Percentiles rank a stretch among this genome's conserved stretches.
Conservation (phyloP, 228 moss, liverwort and hornwort species). For the Sphagnum magellanicum region DNA sequence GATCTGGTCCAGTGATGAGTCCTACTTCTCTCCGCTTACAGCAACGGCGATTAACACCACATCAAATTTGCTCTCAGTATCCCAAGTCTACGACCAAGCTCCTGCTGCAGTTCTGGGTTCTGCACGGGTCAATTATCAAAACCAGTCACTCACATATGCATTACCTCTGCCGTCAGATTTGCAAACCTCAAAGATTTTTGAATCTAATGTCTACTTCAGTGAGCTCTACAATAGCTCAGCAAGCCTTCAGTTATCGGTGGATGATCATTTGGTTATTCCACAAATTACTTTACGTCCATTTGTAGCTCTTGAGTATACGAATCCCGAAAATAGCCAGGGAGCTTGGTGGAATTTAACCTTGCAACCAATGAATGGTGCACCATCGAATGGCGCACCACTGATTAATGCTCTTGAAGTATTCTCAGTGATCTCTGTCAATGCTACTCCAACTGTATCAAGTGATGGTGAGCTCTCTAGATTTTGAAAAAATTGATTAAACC, state of each 20-base stretch:
- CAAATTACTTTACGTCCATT: too few species aligned
- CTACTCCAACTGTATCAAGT: conserved; percentile 4
- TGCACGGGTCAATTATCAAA: conserved; percentile 48
- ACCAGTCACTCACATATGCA: conserved; percentile 42
- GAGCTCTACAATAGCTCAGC: conserved; percentile 39
- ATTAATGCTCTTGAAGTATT: conserved; percentile 50
- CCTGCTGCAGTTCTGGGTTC: conserved; percentile 53
- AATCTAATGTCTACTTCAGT: conserved; percentile 35
- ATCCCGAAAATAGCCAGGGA: too few species aligned
- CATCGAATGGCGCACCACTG: conserved; percentile 36
- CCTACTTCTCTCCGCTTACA: conserved; percentile 21
- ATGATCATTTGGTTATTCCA: conserved; percentile 5
- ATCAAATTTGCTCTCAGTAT: conserved; percentile 30
- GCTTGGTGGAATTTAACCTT: conserved; percentile 55
- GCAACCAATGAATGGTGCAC: conserved; percentile 34
- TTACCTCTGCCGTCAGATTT: conserved; percentile 33
- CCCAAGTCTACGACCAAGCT: conserved; percentile 33
- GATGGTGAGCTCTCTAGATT: conserved; percentile 15
- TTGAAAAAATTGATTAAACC: too few species aligned
- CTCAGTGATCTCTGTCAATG: conserved; percentile 21
- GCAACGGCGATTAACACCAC: conserved; percentile 30
- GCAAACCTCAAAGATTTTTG: not conserved
- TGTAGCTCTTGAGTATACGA: too few species aligned
- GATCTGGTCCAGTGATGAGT: conserved; percentile 45
- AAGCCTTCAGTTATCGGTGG: conserved; percentile 36